Conservation (phyloP, 1,284 basidiomycete genomes). For the Moesziomyces aphidis region DNA sequence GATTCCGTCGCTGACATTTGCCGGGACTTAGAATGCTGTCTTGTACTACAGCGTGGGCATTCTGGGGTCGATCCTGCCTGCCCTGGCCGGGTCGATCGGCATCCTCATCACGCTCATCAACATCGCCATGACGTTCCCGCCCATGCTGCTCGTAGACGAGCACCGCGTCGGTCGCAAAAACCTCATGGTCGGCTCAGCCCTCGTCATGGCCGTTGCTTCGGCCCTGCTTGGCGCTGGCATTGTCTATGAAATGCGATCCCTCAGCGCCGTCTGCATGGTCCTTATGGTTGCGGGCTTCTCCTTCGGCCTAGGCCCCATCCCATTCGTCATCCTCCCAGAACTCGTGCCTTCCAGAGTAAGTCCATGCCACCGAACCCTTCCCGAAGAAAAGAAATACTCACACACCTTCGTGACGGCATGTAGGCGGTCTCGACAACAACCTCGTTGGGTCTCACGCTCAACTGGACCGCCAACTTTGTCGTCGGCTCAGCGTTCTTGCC, state of each 20-base stretch:
- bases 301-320: slow-evolving; percentile 87
- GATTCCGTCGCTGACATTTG: too few species aligned
- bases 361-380: not conserved
- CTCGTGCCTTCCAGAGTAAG: slow-evolving; percentile 75
- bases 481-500: slow-evolving; percentile 86
- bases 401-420: not conserved
- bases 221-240: slow-evolving; percentile 79
- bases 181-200: slow-evolving; percentile 69
- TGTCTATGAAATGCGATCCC: slow-evolving; percentile 68
- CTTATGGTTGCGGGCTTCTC: slow-evolving; percentile 90
- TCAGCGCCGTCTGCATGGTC: slow-evolving; percentile 82
- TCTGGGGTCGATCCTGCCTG: slow-evolving; percentile 51
- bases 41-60: slow-evolving; percentile 65
- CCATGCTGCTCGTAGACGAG: slow-evolving; percentile 79
- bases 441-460: slow-evolving; percentile 83
- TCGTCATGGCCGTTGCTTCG: slow-evolving; percentile 77
- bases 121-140: slow-evolving; percentile 80
- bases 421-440: slow-evolving; percentile 87
- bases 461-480: slow-evolving; percentile 86
- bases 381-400: too few species aligned
- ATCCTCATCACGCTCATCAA: slow-evolving; percentile 71
- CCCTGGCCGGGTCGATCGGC: slow-evolving; percentile 48
- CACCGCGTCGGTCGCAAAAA: slow-evolving; percentile 72
- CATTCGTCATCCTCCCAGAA: slow-evolving; percentile 92
- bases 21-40: slow-evolving; percentile 46